Evolutionary conservation across 345 rosid species (phyloP), one percentile per base, ranked within the genome.

Genomic region (Eucalyptus erythrocorys): DNA sequence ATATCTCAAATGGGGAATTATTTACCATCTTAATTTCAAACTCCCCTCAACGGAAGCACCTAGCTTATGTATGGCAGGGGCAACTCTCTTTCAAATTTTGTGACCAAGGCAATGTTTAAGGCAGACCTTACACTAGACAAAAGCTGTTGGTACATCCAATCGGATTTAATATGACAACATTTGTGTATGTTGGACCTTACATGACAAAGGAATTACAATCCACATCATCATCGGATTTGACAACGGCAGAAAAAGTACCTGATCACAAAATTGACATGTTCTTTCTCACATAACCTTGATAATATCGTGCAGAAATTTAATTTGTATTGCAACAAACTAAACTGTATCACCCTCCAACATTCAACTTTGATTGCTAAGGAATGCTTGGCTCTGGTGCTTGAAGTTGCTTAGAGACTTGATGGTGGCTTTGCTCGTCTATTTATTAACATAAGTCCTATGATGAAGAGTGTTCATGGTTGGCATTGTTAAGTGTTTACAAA

Each of bases 301-400:
- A 64, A 64, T 14, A 64, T 16, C 5, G 3, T 4, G 19, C 1
- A 11, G 40, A 32, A n/a, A 64, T 16, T 64, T 14, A n/a, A 64
- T 15, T n/a, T 64, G 76, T n/a, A 64, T 2, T 4, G 0, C 19
- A 15, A 8, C 32, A n/a, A n/a, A n/a, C 76, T n/a, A 64, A n/a
- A 14, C 3, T 14, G 10, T 14, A 64, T 64, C 76, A 64, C 76
- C 40, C 76, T 64, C 17, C 8, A 14, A 64, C 40, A 7, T n/a
- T 64, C 10, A n/a, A n/a, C 40, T n/a, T 64, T 64, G 21, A 32
- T 3, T 64, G 37, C 37, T 64, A n/a, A 64, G 40, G 76, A 14
- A 32, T 64, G 19, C 76, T n/a, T 3, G 0, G 32, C 76, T 64
- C 0, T 14, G 2, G 5, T 7, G 5, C 37, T 14, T 32, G 16